A percentile compares a stretch with the other conserved stretches of the same genome.
phyloP scores from a whole-genome alignment of 345 rosid genomes.

The Acer saccharum region DNA sequence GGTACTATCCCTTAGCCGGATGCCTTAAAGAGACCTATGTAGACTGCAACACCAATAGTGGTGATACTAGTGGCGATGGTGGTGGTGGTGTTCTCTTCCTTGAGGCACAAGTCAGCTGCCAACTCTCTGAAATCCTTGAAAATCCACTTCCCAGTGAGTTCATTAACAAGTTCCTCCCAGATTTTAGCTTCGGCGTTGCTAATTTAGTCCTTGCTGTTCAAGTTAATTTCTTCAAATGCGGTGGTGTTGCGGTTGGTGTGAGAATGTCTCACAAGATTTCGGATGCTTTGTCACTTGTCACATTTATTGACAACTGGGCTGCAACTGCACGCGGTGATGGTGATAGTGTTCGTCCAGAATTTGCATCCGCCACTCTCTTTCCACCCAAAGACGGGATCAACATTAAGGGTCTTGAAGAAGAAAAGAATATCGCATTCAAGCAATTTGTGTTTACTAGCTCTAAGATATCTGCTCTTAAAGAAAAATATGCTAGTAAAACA shows the following conservation, averaged over 20 bases:
- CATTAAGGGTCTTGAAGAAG: slow-evolving; percentile 20
- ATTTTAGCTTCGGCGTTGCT: neutral
- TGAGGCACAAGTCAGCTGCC: neutral
- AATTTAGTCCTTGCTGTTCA: neutral
- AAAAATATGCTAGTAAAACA: slow-evolving; percentile 15
- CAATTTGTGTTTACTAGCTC: slow-evolving; percentile 41
- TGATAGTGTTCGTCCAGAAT: slow-evolving; percentile 17
- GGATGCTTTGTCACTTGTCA: neutral
- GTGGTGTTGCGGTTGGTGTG: neutral
- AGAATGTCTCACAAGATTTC: neutral
- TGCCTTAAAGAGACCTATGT: neutral
- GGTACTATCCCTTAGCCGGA: neutral
- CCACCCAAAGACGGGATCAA: slow-evolving; percentile 36
- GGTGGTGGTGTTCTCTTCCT: neutral
- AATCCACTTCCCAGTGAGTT: neutral
- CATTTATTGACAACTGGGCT: neutral
- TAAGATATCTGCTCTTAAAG: slow-evolving; percentile 29
- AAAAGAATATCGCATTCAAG: slow-evolving; percentile 35
- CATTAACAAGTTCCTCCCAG: neutral
- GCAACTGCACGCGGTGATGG: slow-evolving; percentile 14
- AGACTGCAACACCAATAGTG: neutral
- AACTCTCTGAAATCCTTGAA: neutral
- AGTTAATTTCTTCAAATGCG: slow-evolving; percentile 2
- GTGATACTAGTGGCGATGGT: too few relatives aligned
- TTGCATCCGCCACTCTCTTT: slow-evolving; percentile 35